Evolutionary conservation across 2,329 filamentous ascomycete genomes (phyloP).

Genomic region (Trichoderma afroharzianum): DNA sequence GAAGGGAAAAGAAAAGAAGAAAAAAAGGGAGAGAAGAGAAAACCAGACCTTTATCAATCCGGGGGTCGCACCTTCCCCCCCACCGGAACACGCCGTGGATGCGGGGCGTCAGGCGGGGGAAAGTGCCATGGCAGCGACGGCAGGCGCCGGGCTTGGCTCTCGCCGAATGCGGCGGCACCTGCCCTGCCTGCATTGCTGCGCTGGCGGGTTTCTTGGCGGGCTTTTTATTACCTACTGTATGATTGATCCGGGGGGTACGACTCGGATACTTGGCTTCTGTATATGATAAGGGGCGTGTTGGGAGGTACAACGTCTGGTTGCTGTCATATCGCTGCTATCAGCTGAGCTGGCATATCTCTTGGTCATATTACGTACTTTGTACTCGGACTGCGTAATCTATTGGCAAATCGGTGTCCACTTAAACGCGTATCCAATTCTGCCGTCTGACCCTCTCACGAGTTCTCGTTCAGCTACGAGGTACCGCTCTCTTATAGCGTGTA

Average conservation of each 20-base stretch:
- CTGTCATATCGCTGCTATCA: background rate
- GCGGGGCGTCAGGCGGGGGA: constrained; percentile 4
- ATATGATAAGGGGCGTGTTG: background rate
- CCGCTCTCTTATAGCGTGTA: background rate
- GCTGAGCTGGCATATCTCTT: background rate
- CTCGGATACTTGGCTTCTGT: background rate
- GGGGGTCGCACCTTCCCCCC: background rate
- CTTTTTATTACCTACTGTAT: background rate
- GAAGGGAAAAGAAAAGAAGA: background rate
- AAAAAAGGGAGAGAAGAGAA: background rate
- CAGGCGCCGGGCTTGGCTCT: constrained; percentile 13
- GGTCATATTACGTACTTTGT: background rate
- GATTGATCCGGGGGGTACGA: background rate
- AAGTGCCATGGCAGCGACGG: background rate
- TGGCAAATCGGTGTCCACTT: background rate
- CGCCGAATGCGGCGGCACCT: constrained; percentile 1
- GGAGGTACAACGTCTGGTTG: background rate
- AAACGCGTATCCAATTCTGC: background rate
- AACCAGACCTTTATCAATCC: background rate
- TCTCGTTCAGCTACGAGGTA: background rate
- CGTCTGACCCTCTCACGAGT: background rate
- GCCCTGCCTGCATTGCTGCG: background rate
- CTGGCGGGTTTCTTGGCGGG: background rate
- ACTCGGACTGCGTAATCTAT: background rate
- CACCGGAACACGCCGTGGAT: constrained; percentile 14